These are phyloP conservation scores for Annona cherimola DNA, from an alignment of 164 flowering plant species.

Conservation along the genomic window DNA sequence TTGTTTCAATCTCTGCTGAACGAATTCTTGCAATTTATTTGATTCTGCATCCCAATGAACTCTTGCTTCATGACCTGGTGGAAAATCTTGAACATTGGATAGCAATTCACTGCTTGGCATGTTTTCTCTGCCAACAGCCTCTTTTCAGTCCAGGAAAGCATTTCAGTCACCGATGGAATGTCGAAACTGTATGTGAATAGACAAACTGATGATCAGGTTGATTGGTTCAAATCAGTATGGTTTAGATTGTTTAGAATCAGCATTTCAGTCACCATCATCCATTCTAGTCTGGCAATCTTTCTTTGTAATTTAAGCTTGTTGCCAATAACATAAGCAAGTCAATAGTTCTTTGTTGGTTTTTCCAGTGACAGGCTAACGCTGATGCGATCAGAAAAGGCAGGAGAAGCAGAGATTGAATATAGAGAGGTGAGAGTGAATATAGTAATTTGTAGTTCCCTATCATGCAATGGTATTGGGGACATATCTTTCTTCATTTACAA, in stretches of 20 bases:
- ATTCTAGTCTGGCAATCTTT: background rate
- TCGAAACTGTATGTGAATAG: background rate
- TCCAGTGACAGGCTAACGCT: conserved; percentile 83
- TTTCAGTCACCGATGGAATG: background rate
- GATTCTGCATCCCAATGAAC: background rate
- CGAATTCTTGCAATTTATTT: background rate
- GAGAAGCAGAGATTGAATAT: conserved; percentile 54
- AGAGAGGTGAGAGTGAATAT: conserved; percentile 42
- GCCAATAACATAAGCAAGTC: background rate
- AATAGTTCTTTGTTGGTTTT: conserved; percentile 8
- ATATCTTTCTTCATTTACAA: no score
- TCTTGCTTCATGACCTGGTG: background rate
- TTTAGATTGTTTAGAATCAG: background rate
- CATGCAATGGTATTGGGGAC: no score
- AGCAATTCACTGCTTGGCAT: background rate
- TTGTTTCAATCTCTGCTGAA: background rate
- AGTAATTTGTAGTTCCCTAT: no score
- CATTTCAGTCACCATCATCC: background rate
- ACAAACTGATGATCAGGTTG: background rate
- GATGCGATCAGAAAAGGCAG: conserved; percentile 66
- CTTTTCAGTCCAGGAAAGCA: background rate
- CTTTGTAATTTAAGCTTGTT: background rate
- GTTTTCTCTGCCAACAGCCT: background rate
- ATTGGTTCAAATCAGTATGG: background rate
- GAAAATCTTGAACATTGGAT: background rate